phyloP scores from a whole-genome alignment of 768 basidiomycete genomes.

The Mycena haematopus region DNA sequence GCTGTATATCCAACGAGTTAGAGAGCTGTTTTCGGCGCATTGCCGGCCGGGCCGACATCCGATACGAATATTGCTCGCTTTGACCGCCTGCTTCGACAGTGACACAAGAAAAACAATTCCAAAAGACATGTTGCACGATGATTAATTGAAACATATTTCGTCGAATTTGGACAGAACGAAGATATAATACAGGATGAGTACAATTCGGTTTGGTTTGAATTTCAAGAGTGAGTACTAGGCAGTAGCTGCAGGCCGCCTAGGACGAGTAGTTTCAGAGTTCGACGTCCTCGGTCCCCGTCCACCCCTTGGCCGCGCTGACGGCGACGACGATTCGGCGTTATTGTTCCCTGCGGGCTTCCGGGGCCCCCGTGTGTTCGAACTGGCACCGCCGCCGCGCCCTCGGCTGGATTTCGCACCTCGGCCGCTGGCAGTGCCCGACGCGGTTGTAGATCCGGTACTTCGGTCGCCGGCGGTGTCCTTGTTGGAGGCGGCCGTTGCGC shows the following conservation, averaged over 20 bases:
- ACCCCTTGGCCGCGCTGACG: conserved; percentile 22
- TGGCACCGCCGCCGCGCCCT: conserved; percentile 20
- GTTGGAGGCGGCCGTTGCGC: conserved; percentile 16
- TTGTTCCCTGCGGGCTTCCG: conserved; percentile 18
- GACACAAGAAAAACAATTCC: too few species aligned
- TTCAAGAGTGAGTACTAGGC: conserved; percentile 4
- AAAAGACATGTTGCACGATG: neutral
- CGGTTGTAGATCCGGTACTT: neutral
- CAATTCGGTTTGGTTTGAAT: conserved; percentile 8
- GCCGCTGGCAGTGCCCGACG: neutral
- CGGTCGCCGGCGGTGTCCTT: conserved; percentile 21
- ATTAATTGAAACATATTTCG: conserved; percentile 5
- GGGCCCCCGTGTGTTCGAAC: conserved; percentile 16
- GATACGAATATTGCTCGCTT: neutral
- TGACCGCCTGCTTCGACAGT: neutral
- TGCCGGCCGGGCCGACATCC: neutral
- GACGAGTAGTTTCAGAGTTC: conserved; percentile 14
- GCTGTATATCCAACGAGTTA: too few species aligned
- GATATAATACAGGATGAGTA: conserved; percentile 15
- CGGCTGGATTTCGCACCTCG: conserved; percentile 22
- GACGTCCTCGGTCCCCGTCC: conserved; percentile 15
- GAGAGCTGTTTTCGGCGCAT: neutral
- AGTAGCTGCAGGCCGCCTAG: conserved; percentile 11
- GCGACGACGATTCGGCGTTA: conserved; percentile 17
- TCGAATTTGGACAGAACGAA: conserved; percentile 9